A percentile compares a stretch with the other conserved stretches of the same genome.
Conservation (phyloP, 148 eudicot genomes). For the Rhododendron mucronatum region DNA sequence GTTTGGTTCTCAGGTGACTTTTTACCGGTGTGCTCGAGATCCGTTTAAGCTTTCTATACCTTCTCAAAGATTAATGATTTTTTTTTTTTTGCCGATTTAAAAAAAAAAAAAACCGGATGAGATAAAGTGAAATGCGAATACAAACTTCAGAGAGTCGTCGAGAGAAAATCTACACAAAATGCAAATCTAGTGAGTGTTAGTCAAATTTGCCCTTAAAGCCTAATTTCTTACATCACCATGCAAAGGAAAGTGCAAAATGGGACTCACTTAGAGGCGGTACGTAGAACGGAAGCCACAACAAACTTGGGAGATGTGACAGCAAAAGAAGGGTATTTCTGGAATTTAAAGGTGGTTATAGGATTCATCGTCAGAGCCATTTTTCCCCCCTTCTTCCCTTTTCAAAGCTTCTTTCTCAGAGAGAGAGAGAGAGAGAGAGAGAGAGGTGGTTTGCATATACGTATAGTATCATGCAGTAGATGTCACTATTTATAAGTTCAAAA, state of each 20-base stretch:
- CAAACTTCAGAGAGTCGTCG: too few relatives aligned
- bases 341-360: neutral
- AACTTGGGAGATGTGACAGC: neutral
- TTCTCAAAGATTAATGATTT: too few relatives aligned
- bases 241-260: neutral
- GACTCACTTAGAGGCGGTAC: neutral
- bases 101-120: too few relatives aligned
- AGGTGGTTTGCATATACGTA: too few relatives aligned
- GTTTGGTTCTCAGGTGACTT: too few relatives aligned
- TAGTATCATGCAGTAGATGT: neutral
- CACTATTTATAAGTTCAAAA: neutral
- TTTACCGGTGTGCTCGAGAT: too few relatives aligned
- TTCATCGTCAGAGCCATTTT: neutral
- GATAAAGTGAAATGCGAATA: too few relatives aligned
- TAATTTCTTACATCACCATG: neutral
- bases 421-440: neutral
- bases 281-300: neutral
- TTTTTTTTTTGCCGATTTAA: too few relatives aligned
- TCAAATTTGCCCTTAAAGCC: too few relatives aligned
- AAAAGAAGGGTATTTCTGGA: neutral
- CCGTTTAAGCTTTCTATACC: too few relatives aligned
- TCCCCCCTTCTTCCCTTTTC: neutral
- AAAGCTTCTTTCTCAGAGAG: constrained; percentile 13
- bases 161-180: too few relatives aligned
- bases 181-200: too few relatives aligned